These are phyloP conservation scores for Phaeosphaeria sp. DNA, from an alignment of 2,329 filamentous ascomycete genomes.

Conservation along the genomic window DNA sequence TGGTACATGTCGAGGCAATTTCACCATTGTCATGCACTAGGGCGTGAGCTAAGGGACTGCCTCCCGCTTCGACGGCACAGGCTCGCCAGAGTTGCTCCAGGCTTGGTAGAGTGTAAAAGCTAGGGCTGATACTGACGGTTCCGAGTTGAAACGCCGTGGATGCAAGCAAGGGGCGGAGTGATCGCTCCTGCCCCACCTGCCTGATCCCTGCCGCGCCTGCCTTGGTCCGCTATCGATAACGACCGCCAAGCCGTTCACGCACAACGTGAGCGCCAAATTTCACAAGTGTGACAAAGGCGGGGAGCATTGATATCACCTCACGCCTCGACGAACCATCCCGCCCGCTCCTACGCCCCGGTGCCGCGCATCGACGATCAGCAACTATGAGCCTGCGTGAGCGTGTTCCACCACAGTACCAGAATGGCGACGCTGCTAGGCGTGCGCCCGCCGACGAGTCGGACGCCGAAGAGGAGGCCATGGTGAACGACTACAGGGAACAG, in stretches of 20 bases:
- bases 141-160: constrained; percentile 1
- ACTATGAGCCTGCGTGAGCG: constrained; percentile 29
- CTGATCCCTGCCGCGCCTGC: constrained; percentile 2
- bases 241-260: constrained; percentile 16
- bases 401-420: constrained; percentile 43
- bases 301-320: constrained; percentile 17
- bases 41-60: constrained; percentile 8
- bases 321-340: constrained; percentile 9
- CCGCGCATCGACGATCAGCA: constrained; percentile 10
- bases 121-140: constrained; percentile 6
- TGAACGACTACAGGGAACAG: constrained; percentile 92
- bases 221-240: constrained; percentile 22
- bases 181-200: not conserved
- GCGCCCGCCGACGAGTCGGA: constrained; percentile 80
- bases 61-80: constrained; percentile 8
- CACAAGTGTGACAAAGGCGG: constrained; percentile 16
- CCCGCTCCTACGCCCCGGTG: constrained; percentile 5
- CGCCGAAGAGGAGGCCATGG: constrained; percentile 93
- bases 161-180: not conserved
- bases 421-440: constrained; percentile 46
- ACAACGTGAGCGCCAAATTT: constrained; percentile 24
- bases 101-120: not conserved
- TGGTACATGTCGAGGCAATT: constrained; percentile 6
- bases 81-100: constrained; percentile 11
- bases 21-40: constrained; percentile 12